Conservation (phyloP, 768 basidiomycete species). For the Boletus patriciae region DNA sequence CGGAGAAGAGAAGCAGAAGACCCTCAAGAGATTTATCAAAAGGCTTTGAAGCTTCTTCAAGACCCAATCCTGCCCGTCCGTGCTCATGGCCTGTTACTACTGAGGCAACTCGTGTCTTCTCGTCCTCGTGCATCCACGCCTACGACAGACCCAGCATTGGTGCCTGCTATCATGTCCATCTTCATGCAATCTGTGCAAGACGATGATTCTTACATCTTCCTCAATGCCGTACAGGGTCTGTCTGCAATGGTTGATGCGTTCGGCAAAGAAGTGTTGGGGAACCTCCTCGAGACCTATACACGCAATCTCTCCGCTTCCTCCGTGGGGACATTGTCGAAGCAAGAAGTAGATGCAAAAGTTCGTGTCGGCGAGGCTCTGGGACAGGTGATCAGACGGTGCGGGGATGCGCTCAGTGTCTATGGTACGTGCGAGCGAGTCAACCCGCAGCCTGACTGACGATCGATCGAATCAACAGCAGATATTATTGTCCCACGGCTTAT, state of each 20-base stretch:
- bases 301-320: conserved; percentile 47
- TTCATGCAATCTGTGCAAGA: conserved; percentile 85
- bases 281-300: conserved; percentile 67
- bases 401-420: conserved; percentile 63
- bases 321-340: conserved; percentile 42
- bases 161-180: conserved; percentile 83
- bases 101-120: conserved; percentile 70
- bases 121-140: conserved; percentile 15
- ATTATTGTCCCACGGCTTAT: conserved; percentile 73
- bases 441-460: not conserved
- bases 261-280: conserved; percentile 61
- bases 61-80: conserved; percentile 93
- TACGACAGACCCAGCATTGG: conserved; percentile 57
- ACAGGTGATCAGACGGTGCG: conserved; percentile 72
- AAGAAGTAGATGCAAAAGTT: conserved; percentile 71
- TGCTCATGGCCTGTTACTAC: conserved; percentile 83
- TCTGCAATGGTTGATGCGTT: conserved; percentile 79
- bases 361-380: conserved; percentile 85
- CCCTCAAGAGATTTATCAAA: conserved; percentile 73
- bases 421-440: conserved; percentile 44
- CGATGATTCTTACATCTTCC: conserved; percentile 93
- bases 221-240: conserved; percentile 90
- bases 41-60: conserved; percentile 82
- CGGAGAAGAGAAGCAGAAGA: conserved; percentile 22
- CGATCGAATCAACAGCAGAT: conserved; percentile 48